Evolutionary conservation across 768 basidiomycete genomes (phyloP).

Genomic region (Suillus sp.): DNA sequence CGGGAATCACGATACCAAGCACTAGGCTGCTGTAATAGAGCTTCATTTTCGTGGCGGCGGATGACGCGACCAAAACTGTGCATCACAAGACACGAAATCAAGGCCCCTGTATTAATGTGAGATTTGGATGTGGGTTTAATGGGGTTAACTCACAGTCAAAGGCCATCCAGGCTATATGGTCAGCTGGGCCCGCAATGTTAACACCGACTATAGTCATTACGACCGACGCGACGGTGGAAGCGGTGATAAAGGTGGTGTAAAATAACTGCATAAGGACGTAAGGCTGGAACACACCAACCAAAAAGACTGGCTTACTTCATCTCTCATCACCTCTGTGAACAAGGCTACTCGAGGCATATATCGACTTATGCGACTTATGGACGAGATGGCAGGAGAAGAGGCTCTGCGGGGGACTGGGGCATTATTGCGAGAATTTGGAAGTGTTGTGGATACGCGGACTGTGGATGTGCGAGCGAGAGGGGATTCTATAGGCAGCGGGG

Average conservation of each 20-base stretch:
- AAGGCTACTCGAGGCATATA: slow-evolving; percentile 55
- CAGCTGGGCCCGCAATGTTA: slow-evolving; percentile 46
- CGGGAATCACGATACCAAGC: slow-evolving; percentile 41
- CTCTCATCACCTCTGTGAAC: slow-evolving; percentile 57
- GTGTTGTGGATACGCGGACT: slow-evolving; percentile 20
- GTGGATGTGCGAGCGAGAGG: slow-evolving; percentile 18
- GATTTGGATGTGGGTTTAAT: slow-evolving; percentile 8
- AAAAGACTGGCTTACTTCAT: slow-evolving; percentile 53
- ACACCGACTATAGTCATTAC: slow-evolving; percentile 54
- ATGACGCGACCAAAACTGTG: slow-evolving; percentile 63
- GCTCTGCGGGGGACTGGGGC: slow-evolving; percentile 16
- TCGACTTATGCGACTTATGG: slow-evolving; percentile 46
- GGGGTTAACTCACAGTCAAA: slow-evolving; percentile 49
- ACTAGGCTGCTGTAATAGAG: slow-evolving; percentile 50
- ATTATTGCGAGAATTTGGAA: slow-evolving; percentile 18
- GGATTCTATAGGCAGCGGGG: slow-evolving; percentile 14
- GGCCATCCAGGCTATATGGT: slow-evolving; percentile 52
- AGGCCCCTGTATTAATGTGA: slow-evolving; percentile 43
- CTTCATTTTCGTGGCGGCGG: slow-evolving; percentile 60
- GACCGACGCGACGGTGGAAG: slow-evolving; percentile 48
- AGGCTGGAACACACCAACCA: neutral
- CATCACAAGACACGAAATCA: slow-evolving; percentile 57
- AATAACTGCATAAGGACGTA: slow-evolving; percentile 40
- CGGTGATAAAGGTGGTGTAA: slow-evolving; percentile 57
- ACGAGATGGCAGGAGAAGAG: slow-evolving; percentile 32